Evolutionary conservation across 345 rosid species (phyloP), one percentile per base, ranked within the genome.

Genomic region (Microthlaspi erraticum): DNA sequence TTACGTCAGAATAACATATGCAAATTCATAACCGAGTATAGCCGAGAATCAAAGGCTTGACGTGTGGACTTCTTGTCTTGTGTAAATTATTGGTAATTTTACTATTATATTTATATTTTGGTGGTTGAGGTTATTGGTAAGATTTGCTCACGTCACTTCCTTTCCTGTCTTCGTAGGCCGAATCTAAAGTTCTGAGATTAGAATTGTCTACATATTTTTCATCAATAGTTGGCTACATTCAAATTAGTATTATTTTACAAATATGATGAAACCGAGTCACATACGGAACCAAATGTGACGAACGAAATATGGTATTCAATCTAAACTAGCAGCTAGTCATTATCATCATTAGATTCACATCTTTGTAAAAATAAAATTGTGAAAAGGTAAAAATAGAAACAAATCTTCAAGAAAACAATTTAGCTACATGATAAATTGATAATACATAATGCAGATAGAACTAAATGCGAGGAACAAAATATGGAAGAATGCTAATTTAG

Each of bases 101-200:
- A 51, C 3, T 41, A 39, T 51, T 51, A 31, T 38, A 33, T 64
- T 48, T 51, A 53, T 53, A 37, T 37, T 58, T 38, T 41, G 29
- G 18, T 71, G 9, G 52, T 17, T 60, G 16, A 32, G 36, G 23
- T 71, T 43, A 43, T 43, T 71, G 62, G 75, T 71, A 61, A 44
- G 75, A 52, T 71, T 71, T 71, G 76, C 62, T 62, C 18, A 53
- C 69, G 76, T 63, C 76, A 72, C 45, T 41, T 41, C 31, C 17
- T 41, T 60, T 32, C 60, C 4, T n/a, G 33, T 70, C 43, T 61
- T 62, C 75, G 68, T 70, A 31, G 36, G 67, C 44, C 67, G 54
- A 60, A 70, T 70, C 60, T 39, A 69, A 45, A 34, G 65, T 32
- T 48, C 7, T 38, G 32, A 38, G 42, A 48, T 17, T 37, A 17